Evolutionary conservation across 164 flowering plant species (phyloP), one percentile per base, ranked within the genome.

Genomic region (Liquidambar formosana): DNA sequence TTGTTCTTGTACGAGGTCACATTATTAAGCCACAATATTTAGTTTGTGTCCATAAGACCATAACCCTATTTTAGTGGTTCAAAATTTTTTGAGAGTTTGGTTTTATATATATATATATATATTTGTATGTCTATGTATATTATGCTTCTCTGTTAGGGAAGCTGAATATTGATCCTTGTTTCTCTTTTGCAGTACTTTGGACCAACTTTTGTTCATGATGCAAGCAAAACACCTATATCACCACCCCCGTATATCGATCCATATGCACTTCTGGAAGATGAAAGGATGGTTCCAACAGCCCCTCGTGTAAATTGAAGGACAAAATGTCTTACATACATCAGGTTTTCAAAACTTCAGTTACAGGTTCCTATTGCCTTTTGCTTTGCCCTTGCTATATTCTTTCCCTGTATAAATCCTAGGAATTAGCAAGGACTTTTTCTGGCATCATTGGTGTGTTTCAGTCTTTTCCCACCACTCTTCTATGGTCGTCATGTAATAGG

Each of bases 221-320:
- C 68, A 75, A 81, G 78, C 67, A 61, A 76, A 4, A 62, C 38
- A 2, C 69, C 85, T 0, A 25, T 77, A 2, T 62, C 85, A 19
- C 82, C 83, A 23, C 92, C 96, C 8, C 86, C 78, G 13, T 89
- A 92, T 63, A 62, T 91, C 15, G 97, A 95, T 80, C 99, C 97
- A 3, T 91, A 91, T 74, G 73, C 65, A 8, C 88, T 94, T 65
- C 82, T 92, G 65, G 94, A 95, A 70, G 99, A 95, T 53, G 91
- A 87, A 57, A 88, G 89, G 71, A 75, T 91, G 41, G 81, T 89
- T 45, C 80, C 82, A 65, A 73, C 82, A 48, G 91, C 89, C 14
- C 90, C 89, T 16, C 77, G 64, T 45, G 71, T 85, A 49, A 80
- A 85, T 63, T 90, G 85, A 85, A 81, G 59, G 10, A 65, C 14